Conservation (phyloP, 2,329 filamentous ascomycete genomes). For the Neospermospora avenae region DNA sequence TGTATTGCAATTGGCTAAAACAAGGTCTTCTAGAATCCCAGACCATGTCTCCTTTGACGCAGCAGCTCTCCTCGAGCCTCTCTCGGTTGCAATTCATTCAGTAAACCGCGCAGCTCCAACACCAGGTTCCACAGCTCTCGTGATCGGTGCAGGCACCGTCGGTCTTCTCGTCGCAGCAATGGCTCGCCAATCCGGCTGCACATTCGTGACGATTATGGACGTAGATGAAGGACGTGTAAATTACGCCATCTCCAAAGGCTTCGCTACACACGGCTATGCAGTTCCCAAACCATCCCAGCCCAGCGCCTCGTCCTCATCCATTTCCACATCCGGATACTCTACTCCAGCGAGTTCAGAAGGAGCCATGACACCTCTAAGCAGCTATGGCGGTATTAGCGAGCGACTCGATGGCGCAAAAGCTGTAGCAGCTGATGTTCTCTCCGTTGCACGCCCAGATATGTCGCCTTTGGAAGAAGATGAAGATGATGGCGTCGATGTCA, state of each 20-base stretch:
- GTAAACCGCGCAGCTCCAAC: constrained; percentile 52
- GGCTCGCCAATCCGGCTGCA: constrained; percentile 58
- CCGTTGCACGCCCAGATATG: constrained; percentile 31
- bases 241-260: constrained; percentile 56
- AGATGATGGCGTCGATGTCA: constrained; percentile 63
- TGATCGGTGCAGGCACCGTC: constrained; percentile 63
- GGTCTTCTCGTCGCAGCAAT: constrained; percentile 62
- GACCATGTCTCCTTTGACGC: constrained; percentile 56
- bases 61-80: constrained; percentile 58
- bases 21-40: constrained; percentile 45
- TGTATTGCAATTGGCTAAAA: constrained; percentile 8
- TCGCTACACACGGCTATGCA: constrained; percentile 57
- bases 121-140: constrained; percentile 54
- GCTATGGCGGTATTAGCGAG: constrained; percentile 39
- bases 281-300: constrained; percentile 45
- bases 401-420: constrained; percentile 50
- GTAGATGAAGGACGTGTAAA: constrained; percentile 56
- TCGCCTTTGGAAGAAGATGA: constrained; percentile 45
- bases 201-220: constrained; percentile 57
- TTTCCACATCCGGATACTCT: constrained; percentile 44
- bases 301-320: constrained; percentile 44
- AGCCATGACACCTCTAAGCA: constrained; percentile 39
- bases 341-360: constrained; percentile 40
- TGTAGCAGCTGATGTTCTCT: constrained; percentile 48
- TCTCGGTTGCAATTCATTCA: constrained; percentile 60